phyloP scores from a whole-genome alignment of 1,139 yeast genomes.

The Debaryomyces udenii region DNA sequence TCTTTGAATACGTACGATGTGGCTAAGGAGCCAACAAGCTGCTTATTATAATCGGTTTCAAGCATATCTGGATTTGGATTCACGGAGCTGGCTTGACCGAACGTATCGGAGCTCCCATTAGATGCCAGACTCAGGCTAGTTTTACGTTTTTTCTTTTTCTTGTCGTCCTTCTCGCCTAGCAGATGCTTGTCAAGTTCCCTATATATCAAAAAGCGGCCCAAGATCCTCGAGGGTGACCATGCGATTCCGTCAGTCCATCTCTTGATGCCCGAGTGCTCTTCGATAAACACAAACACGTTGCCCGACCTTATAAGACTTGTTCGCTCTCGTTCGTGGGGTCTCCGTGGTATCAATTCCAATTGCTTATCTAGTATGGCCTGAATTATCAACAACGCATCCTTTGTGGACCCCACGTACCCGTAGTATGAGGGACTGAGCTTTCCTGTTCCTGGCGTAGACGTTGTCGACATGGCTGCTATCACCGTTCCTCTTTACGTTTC shows the following conservation, averaged over 20 bases:
- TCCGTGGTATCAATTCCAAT: constrained; percentile 66
- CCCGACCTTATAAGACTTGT: constrained; percentile 70
- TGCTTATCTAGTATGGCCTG: constrained; percentile 72
- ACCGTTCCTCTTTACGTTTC: too few species aligned
- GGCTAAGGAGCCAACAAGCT: constrained; percentile 57
- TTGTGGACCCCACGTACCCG: constrained; percentile 81
- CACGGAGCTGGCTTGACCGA: constrained; percentile 14
- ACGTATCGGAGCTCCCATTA: constrained; percentile 11
- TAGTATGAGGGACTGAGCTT: constrained; percentile 60
- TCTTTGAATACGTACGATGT: constrained; percentile 70
- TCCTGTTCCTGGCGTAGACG: constrained; percentile 12
- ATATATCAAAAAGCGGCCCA: constrained; percentile 81
- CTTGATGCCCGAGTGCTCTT: constrained; percentile 79
- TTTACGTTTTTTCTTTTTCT: constrained; percentile 36
- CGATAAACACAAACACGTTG: constrained; percentile 81
- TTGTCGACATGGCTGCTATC: constrained; percentile 22
- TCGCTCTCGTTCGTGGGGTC: constrained; percentile 85
- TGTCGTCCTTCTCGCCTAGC: constrained; percentile 33
- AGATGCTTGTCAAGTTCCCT: constrained; percentile 70
- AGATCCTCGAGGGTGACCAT: constrained; percentile 89
- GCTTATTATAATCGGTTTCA: constrained; percentile 24
- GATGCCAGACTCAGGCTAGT: constrained; percentile 21
- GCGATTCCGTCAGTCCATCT: constrained; percentile 95
- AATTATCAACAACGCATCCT: constrained; percentile 80
- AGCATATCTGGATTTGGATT: constrained; percentile 11